Base-by-base conservation (phyloP, 2,329 filamentous ascomycete genomes). In the Aspergillus glaucus region DNA sequence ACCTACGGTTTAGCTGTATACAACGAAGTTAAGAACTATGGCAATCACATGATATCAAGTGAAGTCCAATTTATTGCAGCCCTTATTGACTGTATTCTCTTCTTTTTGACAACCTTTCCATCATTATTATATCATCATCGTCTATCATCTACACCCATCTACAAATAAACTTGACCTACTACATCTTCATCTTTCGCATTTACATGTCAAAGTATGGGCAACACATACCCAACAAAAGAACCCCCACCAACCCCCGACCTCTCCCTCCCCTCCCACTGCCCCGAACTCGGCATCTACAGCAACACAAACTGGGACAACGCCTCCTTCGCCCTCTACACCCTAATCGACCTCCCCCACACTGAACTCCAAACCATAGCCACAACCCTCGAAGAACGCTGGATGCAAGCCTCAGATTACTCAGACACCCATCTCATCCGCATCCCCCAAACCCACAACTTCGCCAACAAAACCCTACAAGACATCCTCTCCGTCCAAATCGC, bases 241-340 rank as follows among this genome's bases (percentile, higher is more conserved):
- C 5, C 22, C 22, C 22, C 22, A 22, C 4, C 6, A 22, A 21
- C 22, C 22, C 44, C 24, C 15, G 39, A 44, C 19, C 43, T 50
- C 14, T 46, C 48, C 26, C 44, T 50, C 21, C 48, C 48, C 22
- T 10, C 44, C 10, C 37, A 43, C 21, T 46, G 28, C 32, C 48
- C 44, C 9, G 21, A 36, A 9, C 48, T 50, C 8, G 14, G 41
- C 30, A 28, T 14, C 32, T 36, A 32, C 21, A 30, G 37, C 12
- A 12, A 46, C 10, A n/a, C 21, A 43, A 50, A 43, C 44, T 50
- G 44, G 44, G 44, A 46, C 7, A 15, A 26, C 5, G 48, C 48
- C 39, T 43, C 48, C 17, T 46, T 50, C 32, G 48, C 40, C 5
- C 30, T 50, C 22, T 50, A 50, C 32, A 30, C 44, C n/a, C 37